Evolutionary conservation across 495 filamentous ascomycete genomes (phyloP).

Genomic region (Daldinia loculata): DNA sequence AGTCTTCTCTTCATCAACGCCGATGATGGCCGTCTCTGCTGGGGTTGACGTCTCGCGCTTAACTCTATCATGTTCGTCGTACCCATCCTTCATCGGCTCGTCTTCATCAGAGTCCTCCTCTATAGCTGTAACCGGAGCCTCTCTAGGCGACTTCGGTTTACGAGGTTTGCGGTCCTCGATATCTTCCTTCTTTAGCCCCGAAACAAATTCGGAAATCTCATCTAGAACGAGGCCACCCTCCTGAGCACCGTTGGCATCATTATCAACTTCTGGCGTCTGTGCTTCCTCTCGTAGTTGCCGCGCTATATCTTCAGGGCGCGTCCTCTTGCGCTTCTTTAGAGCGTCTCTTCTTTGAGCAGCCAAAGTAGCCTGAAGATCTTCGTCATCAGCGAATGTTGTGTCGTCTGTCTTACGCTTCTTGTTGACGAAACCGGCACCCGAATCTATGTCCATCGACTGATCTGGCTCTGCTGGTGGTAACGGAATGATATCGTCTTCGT

Average conservation of each 20-base stretch:
- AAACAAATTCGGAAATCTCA: constrained; percentile 94
- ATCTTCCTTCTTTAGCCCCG: constrained; percentile 76
- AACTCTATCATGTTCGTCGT: constrained; percentile 66
- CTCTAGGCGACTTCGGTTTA: constrained; percentile 51
- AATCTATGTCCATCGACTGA: constrained; percentile 82
- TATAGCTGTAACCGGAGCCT: constrained; percentile 56
- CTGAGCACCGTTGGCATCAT: constrained; percentile 59
- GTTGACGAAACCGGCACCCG: constrained; percentile 50
- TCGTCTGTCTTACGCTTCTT: constrained; percentile 73
- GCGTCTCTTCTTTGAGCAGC: constrained; percentile 80
- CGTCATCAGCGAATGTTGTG: constrained; percentile 84
- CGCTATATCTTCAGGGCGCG: constrained; percentile 84
- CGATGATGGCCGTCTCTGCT: constrained; percentile 70
- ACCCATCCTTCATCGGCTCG: constrained; percentile 50
- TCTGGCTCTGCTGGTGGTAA: constrained; percentile 54
- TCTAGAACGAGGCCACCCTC: constrained; percentile 86
- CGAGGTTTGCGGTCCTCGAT: constrained; percentile 68
- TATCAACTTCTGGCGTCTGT: constrained; percentile 58
- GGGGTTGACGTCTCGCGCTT: constrained; percentile 59
- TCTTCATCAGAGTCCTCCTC: constrained; percentile 62
- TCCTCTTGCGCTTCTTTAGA: constrained; percentile 88
- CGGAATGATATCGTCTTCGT: constrained; percentile 80
- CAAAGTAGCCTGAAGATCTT: constrained; percentile 87
- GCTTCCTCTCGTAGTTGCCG: constrained; percentile 81
- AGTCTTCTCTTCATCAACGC: constrained; percentile 84